Base-by-base conservation (phyloP, 805 yeast species). In the Nakazawaea pomicola region DNA sequence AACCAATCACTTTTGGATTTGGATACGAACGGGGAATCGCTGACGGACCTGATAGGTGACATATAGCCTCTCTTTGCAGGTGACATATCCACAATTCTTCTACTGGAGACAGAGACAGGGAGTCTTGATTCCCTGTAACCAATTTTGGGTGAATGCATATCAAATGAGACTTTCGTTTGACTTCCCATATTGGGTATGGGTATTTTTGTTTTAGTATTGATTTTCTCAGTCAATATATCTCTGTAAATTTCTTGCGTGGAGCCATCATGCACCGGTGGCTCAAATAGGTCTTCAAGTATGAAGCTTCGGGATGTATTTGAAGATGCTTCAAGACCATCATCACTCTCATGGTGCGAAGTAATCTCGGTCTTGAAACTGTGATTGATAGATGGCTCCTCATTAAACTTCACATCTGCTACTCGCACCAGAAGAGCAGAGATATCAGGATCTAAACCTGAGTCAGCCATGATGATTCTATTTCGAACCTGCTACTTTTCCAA, bases 141-240 rank as follows among this genome's bases (percentile, higher is more conserved):
- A 7, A 12, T 8, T 17, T n/a, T 25, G 4, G 30, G 36, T 17
- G 30, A 27, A 12, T 9, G 8, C 10, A 10, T n/a, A n/a, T 14
- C 8, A 11, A 19, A 11, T 9, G 5, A 3, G 6, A 15, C 18
- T 4, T 27, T 25, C 23, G 15, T 17, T n/a, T 16, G 12, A 10
- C 11, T 17, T 23, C 20, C 11, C 16, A 27, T 5, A 7, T 35
- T 11, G 7, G 43, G 43, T 16, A 33, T 17, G 17, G 43, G 43
- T 6, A 40, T 40, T 36, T 29, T 40, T 14, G 43, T 34, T 18
- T 34, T 28, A 5, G 32, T 29, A n/a, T 30, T 23, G 29, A 41
- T 41, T 25, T 36, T 41, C 17, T 36, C 44, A 27, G 17, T 35
- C 20, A 41, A 16, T 5, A 41, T 41, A 24, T 36, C 44, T 20